A percentile compares a stretch with the other conserved stretches of the same genome.
phyloP scores from a whole-genome alignment of 78 protist species.

The Polysphondylium violaceum region DNA sequence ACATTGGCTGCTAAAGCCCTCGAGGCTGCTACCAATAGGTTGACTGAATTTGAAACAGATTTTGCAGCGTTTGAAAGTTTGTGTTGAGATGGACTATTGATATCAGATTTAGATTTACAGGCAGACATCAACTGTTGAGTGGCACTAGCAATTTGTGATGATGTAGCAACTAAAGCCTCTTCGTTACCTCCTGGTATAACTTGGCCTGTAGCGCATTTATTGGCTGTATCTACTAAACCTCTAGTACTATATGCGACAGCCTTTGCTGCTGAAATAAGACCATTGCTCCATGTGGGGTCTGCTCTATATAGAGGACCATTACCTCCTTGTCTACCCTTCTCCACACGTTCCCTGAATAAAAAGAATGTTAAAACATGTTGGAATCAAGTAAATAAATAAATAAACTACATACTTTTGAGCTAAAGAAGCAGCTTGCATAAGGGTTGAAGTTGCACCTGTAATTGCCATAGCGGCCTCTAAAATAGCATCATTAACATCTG shows the following conservation, averaged over 20 bases:
- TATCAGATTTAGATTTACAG: conserved; percentile 79
- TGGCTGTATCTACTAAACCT: conserved; percentile 87
- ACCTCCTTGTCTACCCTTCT: conserved; percentile 73
- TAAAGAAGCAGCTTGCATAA: conserved; percentile 85
- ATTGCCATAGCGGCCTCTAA: conserved; percentile 93
- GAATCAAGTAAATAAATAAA: no score
- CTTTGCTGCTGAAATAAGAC: conserved; percentile 91
- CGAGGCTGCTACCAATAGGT: conserved; percentile 76
- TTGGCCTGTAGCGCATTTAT: conserved; percentile 82
- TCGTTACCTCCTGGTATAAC: conserved; percentile 76
- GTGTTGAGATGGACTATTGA: conserved; percentile 78
- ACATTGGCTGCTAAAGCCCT: conserved; percentile 67
- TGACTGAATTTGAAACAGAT: conserved; percentile 62
- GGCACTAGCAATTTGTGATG: conserved; percentile 81
- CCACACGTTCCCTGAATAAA: conserved; percentile 79
- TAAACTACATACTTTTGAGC: no score
- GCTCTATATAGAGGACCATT: conserved; percentile 68
- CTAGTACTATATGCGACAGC: conserved; percentile 82
- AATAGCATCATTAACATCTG: conserved; percentile 85
- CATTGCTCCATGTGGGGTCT: conserved; percentile 89
- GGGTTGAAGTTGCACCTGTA: conserved; percentile 81
- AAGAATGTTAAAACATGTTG: no score
- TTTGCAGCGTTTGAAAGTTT: conserved; percentile 78
- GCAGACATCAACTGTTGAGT: conserved; percentile 90
- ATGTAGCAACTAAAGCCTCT: conserved; percentile 81